Conservation (phyloP, 2,329 filamentous ascomycete genomes). For the Ophiostoma tasmaniense region DNA sequence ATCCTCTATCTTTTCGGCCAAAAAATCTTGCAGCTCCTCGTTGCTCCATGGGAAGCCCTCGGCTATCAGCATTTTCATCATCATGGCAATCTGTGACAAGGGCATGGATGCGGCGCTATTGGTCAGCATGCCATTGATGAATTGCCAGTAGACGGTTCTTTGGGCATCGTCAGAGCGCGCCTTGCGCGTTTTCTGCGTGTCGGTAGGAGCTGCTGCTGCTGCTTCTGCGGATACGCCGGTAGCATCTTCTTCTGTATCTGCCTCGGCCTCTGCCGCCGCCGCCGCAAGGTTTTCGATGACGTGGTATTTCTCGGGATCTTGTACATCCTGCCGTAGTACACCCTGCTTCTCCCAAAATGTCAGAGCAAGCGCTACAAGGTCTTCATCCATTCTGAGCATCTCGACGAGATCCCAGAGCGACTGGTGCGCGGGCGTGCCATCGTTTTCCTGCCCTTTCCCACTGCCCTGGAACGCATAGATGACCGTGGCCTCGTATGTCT, state of each 20-base stretch:
- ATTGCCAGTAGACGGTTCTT: slow-evolving; percentile 71
- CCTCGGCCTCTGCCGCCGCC: slow-evolving; percentile 26
- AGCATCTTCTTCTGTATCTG: slow-evolving; percentile 14
- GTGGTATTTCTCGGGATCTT: slow-evolving; percentile 46
- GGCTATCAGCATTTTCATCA: slow-evolving; percentile 85
- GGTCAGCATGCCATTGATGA: slow-evolving; percentile 90
- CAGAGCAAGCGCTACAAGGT: slow-evolving; percentile 59
- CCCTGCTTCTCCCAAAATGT: slow-evolving; percentile 63
- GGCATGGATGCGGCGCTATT: slow-evolving; percentile 79
- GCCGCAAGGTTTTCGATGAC: slow-evolving; percentile 53
- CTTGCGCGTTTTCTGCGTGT: slow-evolving; percentile 24
- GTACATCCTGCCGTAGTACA: slow-evolving; percentile 43
- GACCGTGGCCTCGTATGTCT: slow-evolving; percentile 78
- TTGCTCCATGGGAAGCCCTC: slow-evolving; percentile 85
- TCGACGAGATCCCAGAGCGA: slow-evolving; percentile 44
- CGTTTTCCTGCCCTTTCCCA: slow-evolving; percentile 20
- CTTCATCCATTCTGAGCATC: slow-evolving; percentile 62
- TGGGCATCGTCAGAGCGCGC: slow-evolving; percentile 48
- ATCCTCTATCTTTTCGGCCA: slow-evolving; percentile 66
- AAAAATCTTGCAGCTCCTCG: slow-evolving; percentile 75
- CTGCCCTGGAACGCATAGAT: slow-evolving; percentile 70
- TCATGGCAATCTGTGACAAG: slow-evolving; percentile 74
- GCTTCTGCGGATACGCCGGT: slow-evolving; percentile 24
- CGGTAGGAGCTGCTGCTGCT: slow-evolving; percentile 23
- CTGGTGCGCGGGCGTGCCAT: slow-evolving; percentile 30